phyloP scores from a whole-genome alignment of 2,329 filamentous ascomycete species.

The Monilinia polystroma region DNA sequence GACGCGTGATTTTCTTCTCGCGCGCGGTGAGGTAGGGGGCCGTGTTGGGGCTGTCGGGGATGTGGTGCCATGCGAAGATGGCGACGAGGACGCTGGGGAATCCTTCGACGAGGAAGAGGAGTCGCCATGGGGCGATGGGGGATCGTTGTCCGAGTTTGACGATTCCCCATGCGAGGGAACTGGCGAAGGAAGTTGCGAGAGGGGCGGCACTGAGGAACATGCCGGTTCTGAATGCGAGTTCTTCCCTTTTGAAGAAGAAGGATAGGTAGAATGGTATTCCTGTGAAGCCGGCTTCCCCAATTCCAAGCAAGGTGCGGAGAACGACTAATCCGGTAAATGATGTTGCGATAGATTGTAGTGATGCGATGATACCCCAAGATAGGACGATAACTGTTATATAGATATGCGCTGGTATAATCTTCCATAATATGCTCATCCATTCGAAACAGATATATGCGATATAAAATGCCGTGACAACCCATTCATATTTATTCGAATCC shows the following conservation, averaged over 20 bases:
- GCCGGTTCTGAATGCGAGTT: slow-evolving; percentile 81
- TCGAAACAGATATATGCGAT: slow-evolving; percentile 62
- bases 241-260: slow-evolving; percentile 63
- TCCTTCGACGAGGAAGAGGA: slow-evolving; percentile 80
- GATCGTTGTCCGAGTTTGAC: slow-evolving; percentile 62
- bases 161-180: slow-evolving; percentile 76
- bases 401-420: slow-evolving; percentile 58
- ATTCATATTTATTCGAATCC: slow-evolving; percentile 54
- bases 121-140: slow-evolving; percentile 79
- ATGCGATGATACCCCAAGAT: slow-evolving; percentile 77
- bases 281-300: slow-evolving; percentile 65
- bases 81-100: slow-evolving; percentile 78
- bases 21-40: slow-evolving; percentile 61
- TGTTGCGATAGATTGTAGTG: slow-evolving; percentile 65
- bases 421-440: slow-evolving; percentile 64
- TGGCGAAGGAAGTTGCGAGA: slow-evolving; percentile 78
- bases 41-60: slow-evolving; percentile 73
- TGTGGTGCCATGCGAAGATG: slow-evolving; percentile 68
- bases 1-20: slow-evolving; percentile 66
- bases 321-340: slow-evolving; percentile 61
- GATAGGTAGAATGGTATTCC: slow-evolving; percentile 64
- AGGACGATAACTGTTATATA: slow-evolving; percentile 63
- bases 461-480: slow-evolving; percentile 62
- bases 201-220: slow-evolving; percentile 85
- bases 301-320: slow-evolving; percentile 57